Percentiles rank a stretch among this genome's conserved stretches.
phyloP scores from a whole-genome alignment of 176 grass and related monocot species.

The Coix lacrymajobi region DNA sequence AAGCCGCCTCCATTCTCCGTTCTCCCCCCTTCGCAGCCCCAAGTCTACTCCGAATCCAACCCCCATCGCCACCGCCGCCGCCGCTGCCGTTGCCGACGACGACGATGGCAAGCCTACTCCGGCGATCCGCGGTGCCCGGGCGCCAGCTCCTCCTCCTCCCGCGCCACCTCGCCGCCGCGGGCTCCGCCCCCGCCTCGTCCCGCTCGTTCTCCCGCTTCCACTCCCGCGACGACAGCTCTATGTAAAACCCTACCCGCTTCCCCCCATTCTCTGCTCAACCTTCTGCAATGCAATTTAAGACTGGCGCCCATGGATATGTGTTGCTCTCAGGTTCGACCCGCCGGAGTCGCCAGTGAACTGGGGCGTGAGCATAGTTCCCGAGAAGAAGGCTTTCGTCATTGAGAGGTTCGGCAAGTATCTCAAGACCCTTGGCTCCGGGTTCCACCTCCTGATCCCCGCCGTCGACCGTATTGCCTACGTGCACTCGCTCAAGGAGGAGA shows the following conservation, averaged over 20 bases:
- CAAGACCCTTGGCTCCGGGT: slow-evolving; percentile 75
- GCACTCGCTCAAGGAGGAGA: slow-evolving; percentile 98
- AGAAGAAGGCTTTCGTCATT: slow-evolving; percentile 89
- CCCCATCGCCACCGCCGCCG: background rate
- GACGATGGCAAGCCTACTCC: slow-evolving; percentile 36
- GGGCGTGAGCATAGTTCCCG: slow-evolving; percentile 90
- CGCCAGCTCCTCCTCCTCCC: slow-evolving; percentile 1
- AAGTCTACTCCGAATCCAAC: background rate
- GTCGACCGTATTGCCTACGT: slow-evolving; percentile 90
- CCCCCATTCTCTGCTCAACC: background rate
- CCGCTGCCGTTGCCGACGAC: background rate
- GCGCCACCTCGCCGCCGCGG: slow-evolving; percentile 6
- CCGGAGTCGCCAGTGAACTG: slow-evolving; percentile 62
- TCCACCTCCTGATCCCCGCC: slow-evolving; percentile 68
- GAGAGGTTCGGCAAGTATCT: slow-evolving; percentile 88
- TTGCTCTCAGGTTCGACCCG: slow-evolving; percentile 39
- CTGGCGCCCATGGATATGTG: background rate
- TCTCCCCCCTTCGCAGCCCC: background rate
- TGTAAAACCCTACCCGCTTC: slow-evolving; percentile 12
- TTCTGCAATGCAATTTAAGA: background rate
- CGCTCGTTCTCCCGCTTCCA: slow-evolving; percentile 23
- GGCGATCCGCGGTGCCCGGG: slow-evolving; percentile 6
- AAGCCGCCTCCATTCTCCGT: background rate
- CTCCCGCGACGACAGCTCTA: slow-evolving; percentile 42
- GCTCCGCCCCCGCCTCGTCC: background rate